Evolutionary conservation across 225 moss, liverwort and hornwort genomes (phyloP), one percentile per base, ranked within the genome.

Genomic region (Neckera pumila): DNA sequence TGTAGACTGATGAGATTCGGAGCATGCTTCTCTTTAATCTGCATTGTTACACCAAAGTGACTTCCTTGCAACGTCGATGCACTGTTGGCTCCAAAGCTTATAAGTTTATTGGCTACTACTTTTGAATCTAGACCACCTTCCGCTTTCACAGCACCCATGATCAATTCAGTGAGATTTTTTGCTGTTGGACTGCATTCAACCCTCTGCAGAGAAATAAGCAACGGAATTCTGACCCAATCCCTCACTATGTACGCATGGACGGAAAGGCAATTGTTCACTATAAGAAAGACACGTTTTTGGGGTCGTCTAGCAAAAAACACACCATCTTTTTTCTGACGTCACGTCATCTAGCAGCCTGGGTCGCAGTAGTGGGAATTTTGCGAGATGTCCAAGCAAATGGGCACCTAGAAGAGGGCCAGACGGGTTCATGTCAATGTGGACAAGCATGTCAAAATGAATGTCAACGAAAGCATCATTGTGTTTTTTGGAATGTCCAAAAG

Each of bases 31-130:
- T 70, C 7, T 12, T 40, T 70, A 0, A 40, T 6, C 0, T 25
- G 4, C 1, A 40, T 0, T 13, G 70, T 40, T 2, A 70, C 8
- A 0, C 70, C 7, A 7, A 14, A 25, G 1, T 8, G 7, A 40
- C 2, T 25, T 25, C 23, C 8, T 0, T 70, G 8, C 4, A 70
- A 0, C 0, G 25, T 2, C 0, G 40, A 23, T 3, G 40, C 25
- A 22, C 70, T 25, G 7, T 70, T 7, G 0, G 3, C 40, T 14
- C 70, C 14, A 14, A 70, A 70, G 8, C 14, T 40, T 0, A 70
- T 2, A 0, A 70, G 0, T 2, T 70, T 70, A 1, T 14, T 38
- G 0, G 40, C 40, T 7, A 70, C 2, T 2, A 1, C 12, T 4
- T 2, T 3, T 25, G 25, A 2, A 7, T 40, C 70, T 1, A 70